These are phyloP conservation scores for Pleurotus cornucopiae DNA, from an alignment of 768 basidiomycete species.

Conservation along the genomic window DNA sequence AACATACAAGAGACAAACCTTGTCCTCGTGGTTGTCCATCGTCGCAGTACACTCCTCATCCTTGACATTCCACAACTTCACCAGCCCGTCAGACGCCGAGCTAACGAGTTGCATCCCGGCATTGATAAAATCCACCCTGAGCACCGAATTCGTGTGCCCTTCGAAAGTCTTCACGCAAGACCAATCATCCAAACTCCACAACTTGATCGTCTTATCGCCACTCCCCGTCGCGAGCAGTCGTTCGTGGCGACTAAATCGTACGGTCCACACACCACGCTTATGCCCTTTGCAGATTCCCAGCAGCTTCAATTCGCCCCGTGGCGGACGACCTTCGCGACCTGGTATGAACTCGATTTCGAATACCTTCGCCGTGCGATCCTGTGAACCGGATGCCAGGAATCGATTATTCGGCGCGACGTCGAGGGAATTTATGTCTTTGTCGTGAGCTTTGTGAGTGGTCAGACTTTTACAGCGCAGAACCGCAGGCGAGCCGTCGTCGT, in stretches of 20 bases:
- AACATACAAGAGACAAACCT: slow-evolving; percentile 46
- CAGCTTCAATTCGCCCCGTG: slow-evolving; percentile 67
- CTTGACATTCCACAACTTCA: slow-evolving; percentile 92
- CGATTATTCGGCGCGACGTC: slow-evolving; percentile 89
- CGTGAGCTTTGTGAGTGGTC: slow-evolving; percentile 86
- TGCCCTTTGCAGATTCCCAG: slow-evolving; percentile 93
- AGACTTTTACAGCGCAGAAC: slow-evolving; percentile 65
- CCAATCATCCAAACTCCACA: slow-evolving; percentile 94
- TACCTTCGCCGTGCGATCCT: slow-evolving; percentile 92
- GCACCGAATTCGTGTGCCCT: slow-evolving; percentile 95
- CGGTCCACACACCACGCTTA: slow-evolving; percentile 94
- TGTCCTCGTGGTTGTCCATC: slow-evolving; percentile 96
- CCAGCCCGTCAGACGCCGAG: slow-evolving; percentile 88
- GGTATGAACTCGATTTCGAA: slow-evolving; percentile 66
- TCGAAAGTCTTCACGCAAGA: slow-evolving; percentile 95
- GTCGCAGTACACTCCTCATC: slow-evolving; percentile 86
- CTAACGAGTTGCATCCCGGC: slow-evolving; percentile 83
- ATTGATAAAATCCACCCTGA: slow-evolving; percentile 89
- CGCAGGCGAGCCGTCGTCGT: slow-evolving; percentile 17
- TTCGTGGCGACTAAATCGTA: slow-evolving; percentile 82
- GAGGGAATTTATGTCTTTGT: slow-evolving; percentile 97
- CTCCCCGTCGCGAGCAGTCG: slow-evolving; percentile 88
- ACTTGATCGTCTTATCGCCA: slow-evolving; percentile 89
- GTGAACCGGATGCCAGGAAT: slow-evolving; percentile 89
- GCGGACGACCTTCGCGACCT: slow-evolving; percentile 33